Base-by-base conservation (phyloP, 768 basidiomycete species). In the Pleurotus giganteus region DNA sequence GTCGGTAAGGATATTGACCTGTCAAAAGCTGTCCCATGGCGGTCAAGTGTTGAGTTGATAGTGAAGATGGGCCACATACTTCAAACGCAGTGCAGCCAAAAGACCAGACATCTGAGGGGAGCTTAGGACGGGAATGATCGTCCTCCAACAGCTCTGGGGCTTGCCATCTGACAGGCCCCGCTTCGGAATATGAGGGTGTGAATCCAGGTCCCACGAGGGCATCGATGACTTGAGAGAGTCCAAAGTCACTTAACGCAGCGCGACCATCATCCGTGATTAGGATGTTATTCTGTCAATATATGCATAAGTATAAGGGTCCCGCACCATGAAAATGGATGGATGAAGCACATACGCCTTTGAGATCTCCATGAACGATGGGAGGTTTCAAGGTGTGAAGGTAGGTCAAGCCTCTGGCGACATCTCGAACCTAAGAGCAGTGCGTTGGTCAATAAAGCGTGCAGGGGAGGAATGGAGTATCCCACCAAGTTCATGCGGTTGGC, bases 331-430 rank as follows among this genome's bases (percentile, higher is more conserved):
- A 26, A 37, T 32, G 17, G 23, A 47, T 11, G 28, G 47, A 6
- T 15, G 17, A 11, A 8, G 19, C 9, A 56, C 73, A 57, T 50
- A 78, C 77, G 27, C 70, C 70, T 60, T 76, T 77, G 19, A 77
- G 55, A 51, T 78, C 77, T 8, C 77, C 76, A 17, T 77, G 76
- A 11, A 71, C 58, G 13, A 78, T 67, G 1, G 76, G 74, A 23
- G 73, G 73, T 28, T 66, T 53, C 56, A 68, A 64, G 5, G 62
- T 61, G 47, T 78, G 76, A 19, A 77, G 61, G 53, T 74, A 76
- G 32, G 64, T 62, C 5, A 77, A 56, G 19, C 74, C 77, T 2
- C 39, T 57, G 4, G 73, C 74, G 15, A 72, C 59, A 32, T 75
- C 73, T n/a, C 60, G 56, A 19, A 77, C 54, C 77, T 77, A 49